These are phyloP conservation scores for Erodium moschatum DNA, from an alignment of 441 rosid genomes.

Conservation along the genomic window DNA sequence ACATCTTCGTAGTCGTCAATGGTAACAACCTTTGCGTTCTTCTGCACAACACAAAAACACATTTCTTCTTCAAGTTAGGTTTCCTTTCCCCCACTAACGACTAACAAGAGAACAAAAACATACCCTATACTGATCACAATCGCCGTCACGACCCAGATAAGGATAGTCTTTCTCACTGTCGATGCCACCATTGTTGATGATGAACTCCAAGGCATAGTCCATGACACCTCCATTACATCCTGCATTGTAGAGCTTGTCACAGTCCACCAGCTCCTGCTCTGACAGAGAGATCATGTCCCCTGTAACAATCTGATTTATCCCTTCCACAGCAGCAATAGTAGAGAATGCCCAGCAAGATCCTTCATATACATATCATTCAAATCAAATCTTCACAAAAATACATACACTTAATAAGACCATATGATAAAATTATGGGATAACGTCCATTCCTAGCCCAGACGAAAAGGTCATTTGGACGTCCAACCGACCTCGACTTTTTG, in stretches of 20 bases:
- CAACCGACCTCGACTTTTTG: too few species aligned
- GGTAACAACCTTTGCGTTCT: slow-evolving; percentile 44
- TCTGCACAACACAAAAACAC: slow-evolving; percentile 28
- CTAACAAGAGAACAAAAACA: not conserved
- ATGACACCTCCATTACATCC: slow-evolving; percentile 17
- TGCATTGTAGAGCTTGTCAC: slow-evolving; percentile 43
- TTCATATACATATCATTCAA: too few species aligned
- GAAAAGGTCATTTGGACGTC: too few species aligned
- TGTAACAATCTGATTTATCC: slow-evolving; percentile 55
- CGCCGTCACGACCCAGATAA: slow-evolving; percentile 33
- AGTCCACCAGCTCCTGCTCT: slow-evolving; percentile 61
- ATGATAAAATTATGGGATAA: too few species aligned
- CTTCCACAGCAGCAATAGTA: slow-evolving; percentile 54
- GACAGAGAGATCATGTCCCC: slow-evolving; percentile 51
- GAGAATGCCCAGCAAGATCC: slow-evolving; percentile 86
- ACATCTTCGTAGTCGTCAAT: slow-evolving; percentile 71
- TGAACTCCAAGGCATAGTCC: slow-evolving; percentile 48
- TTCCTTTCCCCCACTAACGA: not conserved
- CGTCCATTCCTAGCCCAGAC: too few species aligned
- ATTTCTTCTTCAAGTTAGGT: not conserved
- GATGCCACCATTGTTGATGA: slow-evolving; percentile 50
- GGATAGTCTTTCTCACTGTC: slow-evolving; percentile 51
- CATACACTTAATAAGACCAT: too few species aligned
- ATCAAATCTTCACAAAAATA: too few species aligned
- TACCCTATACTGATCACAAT: slow-evolving; percentile 37